Evolutionary conservation across 305 asterid species (phyloP), one percentile per base, ranked within the genome.

Genomic region (Withania somnifera): DNA sequence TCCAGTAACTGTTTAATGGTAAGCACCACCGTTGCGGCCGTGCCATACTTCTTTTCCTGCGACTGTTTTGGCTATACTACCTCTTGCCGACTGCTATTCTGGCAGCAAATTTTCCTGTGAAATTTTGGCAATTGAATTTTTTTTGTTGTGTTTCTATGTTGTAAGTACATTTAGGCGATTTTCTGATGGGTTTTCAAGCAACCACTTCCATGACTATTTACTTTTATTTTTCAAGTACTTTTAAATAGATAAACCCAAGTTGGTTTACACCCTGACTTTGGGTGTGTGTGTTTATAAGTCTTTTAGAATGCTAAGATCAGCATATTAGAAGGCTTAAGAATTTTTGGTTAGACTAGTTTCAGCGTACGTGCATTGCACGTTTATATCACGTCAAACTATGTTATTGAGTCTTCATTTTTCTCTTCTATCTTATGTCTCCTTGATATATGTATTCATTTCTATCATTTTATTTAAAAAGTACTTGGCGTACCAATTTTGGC

Each of bases 291-390:
- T 47, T 73, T 9, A 5, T 8, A 50, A 15, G 36, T 17, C 60
- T 73, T n/a, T 11, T 73, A 50, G 53, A 68, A 26, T 26, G 26
- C 79, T 47, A 8, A 5, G 26, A 10, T 47, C 79, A 73, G 17
- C 47, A 47, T 53, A 47, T 73, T 26, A 14, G 79, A 73, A 73
- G 20, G 38, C 58, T 47, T 9, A 73, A 47, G 10, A 17, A 26
- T 28, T 68, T 73, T 73, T 26, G 79, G 79, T 73, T 73, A 73
- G 79, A 73, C n/a, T n/a, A n/a, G n/a, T n/a, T n/a, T n/a, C n/a
- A n/a, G n/a, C n/a, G n/a, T n/a, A n/a, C n/a, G n/a, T n/a, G n/a
- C n/a, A n/a, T n/a, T n/a, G n/a, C n/a, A n/a, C n/a, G n/a, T n/a
- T n/a, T n/a, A n/a, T n/a, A n/a, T n/a, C n/a, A n/a, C n/a, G n/a